Base-by-base conservation (phyloP, 225 moss, liverwort and hornwort species). In the Thuidium tamariscinum region DNA sequence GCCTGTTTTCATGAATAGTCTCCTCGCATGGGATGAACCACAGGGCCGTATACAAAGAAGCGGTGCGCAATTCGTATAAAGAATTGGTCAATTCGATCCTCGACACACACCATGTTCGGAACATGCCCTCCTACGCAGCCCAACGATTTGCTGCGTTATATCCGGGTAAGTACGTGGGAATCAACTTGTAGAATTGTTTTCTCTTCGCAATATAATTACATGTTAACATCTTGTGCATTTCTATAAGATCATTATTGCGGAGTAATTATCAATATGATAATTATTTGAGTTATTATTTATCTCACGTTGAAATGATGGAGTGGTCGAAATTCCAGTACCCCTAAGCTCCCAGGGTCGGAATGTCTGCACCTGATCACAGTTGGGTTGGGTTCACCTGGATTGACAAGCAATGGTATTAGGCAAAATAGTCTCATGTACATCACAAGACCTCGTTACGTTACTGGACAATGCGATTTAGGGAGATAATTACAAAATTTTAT, bases 41-140 rank as follows among this genome's bases (percentile, higher is more conserved):
- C 76, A 92, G 92, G 62, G 79, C 72, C 7, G 51, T 90, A 7
- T 87, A 82, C 16, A 41, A 49, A 25, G 59, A 64, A 57, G 87
- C 92, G 17, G 5, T 89, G 32, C 20, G 39, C 37, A 2, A 85
- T 25, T 41, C 73, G 7, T 25, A 14, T 1, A 64, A 22, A 82
- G 74, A 10, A 60, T 1, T 90, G 36, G 72, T 60, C 9, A 49
- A 14, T 27, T 42, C 21, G 74, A 85, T 89, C 41, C 70, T 89
- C 56, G 68, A 90, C 76, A 89, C 83, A 44, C 79, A 89, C 76
- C 90, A 87, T 30, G 71, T 89, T 42, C 79, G 80, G 14, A 75
- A 67, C 10, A 82, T 90, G 79, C 89, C 82, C 27, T 88, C 89
- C 3, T 89, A 54, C 19, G 74, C 55, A 42, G 19, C 55, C 17